Evolutionary conservation across 192 early-diverging fungal species (phyloP).

Genomic region (Backusella tuberculispora): DNA sequence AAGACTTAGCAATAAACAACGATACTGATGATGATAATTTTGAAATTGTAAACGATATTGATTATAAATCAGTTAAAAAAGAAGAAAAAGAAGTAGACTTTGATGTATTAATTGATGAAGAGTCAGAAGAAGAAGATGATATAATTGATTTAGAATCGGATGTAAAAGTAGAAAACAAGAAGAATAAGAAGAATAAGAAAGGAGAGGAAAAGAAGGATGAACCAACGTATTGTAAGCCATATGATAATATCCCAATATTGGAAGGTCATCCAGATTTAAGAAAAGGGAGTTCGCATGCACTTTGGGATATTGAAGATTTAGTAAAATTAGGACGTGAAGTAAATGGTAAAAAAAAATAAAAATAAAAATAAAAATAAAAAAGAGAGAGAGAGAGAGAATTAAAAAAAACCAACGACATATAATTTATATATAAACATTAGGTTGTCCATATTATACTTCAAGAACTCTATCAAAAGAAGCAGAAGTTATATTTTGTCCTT

Average conservation of each 20-base stretch:
- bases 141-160: background rate
- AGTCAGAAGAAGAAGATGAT: background rate
- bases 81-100: too few relatives aligned
- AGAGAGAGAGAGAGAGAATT: too few relatives aligned
- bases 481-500: slow-evolving; percentile 66
- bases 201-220: slow-evolving; percentile 44
- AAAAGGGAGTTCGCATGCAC: background rate
- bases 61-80: background rate
- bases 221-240: slow-evolving; percentile 35
- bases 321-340: slow-evolving; percentile 41
- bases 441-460: slow-evolving; percentile 63
- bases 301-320: slow-evolving; percentile 69
- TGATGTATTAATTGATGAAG: too few relatives aligned
- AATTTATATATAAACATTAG: too few relatives aligned
- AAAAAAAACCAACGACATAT: too few relatives aligned
- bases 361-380: too few relatives aligned
- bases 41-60: background rate
- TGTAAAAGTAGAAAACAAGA: background rate
- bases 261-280: slow-evolving; percentile 11
- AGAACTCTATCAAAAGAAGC: slow-evolving; percentile 48
- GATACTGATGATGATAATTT: background rate
- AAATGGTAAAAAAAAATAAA: background rate
- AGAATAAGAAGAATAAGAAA: slow-evolving; percentile 2
- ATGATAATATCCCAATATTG: slow-evolving; percentile 14
- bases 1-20: background rate